Evolutionary conservation across 2,329 filamentous ascomycete species (phyloP).

Genomic region (Clarireedia hainanense): DNA sequence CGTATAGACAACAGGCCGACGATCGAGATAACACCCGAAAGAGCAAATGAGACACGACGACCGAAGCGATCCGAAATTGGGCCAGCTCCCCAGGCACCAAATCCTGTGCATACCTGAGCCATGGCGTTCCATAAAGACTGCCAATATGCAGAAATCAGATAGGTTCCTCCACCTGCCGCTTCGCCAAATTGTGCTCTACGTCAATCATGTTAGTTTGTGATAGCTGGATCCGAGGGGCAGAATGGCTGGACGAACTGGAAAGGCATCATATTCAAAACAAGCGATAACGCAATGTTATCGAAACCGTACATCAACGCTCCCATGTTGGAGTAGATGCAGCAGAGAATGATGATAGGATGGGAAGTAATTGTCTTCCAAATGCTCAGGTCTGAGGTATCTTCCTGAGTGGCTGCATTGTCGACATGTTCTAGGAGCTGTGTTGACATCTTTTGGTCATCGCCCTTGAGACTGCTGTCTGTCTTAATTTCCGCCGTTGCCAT

Average conservation of each 20-base stretch:
- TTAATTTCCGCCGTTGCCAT: neutral
- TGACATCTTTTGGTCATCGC: neutral
- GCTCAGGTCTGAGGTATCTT: neutral
- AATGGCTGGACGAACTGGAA: neutral
- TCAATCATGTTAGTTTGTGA: neutral
- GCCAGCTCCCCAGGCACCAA: constrained; percentile 1
- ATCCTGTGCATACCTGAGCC: neutral
- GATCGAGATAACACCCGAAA: neutral
- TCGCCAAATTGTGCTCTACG: neutral
- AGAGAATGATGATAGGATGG: neutral
- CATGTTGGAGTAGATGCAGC: constrained; percentile 1
- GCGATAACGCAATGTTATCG: neutral
- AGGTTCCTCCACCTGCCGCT: neutral
- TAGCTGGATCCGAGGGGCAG: no score
- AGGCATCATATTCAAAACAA: neutral
- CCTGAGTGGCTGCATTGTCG: neutral
- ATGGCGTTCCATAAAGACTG: constrained; percentile 1
- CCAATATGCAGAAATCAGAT: neutral
- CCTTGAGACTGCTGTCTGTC: neutral
- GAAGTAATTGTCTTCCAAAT: neutral
- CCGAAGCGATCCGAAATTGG: neutral
- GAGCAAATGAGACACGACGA: neutral
- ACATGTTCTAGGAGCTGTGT: neutral
- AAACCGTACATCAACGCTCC: neutral
- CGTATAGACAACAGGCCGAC: neutral